phyloP scores from a whole-genome alignment of 2,329 filamentous ascomycete species.

The Monilinia vaccinii-corymbosi region DNA sequence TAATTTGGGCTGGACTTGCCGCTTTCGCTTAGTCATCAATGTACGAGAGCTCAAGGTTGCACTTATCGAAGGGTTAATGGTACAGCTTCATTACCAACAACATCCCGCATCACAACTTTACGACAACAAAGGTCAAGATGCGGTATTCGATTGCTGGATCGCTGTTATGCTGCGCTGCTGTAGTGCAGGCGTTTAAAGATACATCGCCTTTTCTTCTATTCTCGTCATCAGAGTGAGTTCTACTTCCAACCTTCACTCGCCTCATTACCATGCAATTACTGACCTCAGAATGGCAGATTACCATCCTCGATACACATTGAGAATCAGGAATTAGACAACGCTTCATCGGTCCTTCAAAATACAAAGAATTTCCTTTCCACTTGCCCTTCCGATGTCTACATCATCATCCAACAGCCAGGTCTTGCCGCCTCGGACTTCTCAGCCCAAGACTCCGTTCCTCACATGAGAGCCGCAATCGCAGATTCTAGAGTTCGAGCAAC shows the following conservation, averaged over 20 bases:
- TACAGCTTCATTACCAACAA: conserved; percentile 5
- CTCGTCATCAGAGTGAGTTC: conserved; percentile 44
- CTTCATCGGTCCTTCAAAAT: conserved; percentile 15
- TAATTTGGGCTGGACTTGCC: conserved; percentile 4
- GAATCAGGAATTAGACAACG: conserved; percentile 18
- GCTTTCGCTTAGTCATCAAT: neutral
- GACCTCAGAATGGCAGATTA: conserved; percentile 12
- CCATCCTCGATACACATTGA: conserved; percentile 14
- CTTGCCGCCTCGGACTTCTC: conserved; percentile 61
- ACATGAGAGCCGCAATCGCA: conserved; percentile 32
- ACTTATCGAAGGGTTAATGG: conserved; percentile 5
- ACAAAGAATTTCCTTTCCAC: conserved; percentile 42
- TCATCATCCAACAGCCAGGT: conserved; percentile 70
- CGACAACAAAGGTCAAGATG: conserved; percentile 36
- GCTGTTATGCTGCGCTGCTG: conserved; percentile 46
- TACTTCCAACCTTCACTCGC: neutral
- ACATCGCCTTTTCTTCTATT: conserved; percentile 85
- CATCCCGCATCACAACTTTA: conserved; percentile 1
- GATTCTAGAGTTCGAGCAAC: conserved; percentile 15
- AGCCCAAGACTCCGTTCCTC: conserved; percentile 39
- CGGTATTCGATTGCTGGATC: conserved; percentile 41
- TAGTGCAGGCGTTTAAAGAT: conserved; percentile 67
- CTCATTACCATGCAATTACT: neutral
- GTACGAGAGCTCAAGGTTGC: neutral
- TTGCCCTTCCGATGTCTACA: conserved; percentile 68